Evolutionary conservation across 169 alveolate genomes (phyloP), one percentile per base, ranked within the genome.

Genomic region (Babesia divergens): DNA sequence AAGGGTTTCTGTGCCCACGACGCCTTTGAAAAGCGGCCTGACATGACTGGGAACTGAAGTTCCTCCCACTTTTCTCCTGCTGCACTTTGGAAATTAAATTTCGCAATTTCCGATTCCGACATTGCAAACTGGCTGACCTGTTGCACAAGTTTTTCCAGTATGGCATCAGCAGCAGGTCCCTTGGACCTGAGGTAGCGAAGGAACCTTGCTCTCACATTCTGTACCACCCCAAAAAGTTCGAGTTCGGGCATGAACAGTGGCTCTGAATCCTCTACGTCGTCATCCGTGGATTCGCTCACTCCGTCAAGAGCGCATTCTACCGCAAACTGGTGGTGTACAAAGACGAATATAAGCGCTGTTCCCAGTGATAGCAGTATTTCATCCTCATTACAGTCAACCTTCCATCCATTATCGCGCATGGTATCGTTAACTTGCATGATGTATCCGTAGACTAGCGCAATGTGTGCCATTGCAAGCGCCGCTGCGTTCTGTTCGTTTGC

Each of bases 241-340:
- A 68, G 22, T 22, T 77, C 86, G 18, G 86, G 86, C 83, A 77
- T 66, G 76, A 20, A 53, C 38, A 77, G 31, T 24, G 86, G 85
- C 34, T 75, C 85, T 2, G 64, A 79, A 13, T 47, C 53, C 18
- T 64, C 74, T 20, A 16, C 28, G 6, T 70, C 82, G 13, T 67
- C 79, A 14, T 75, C 85, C 40, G 7, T 47, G 16, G 37, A 18
- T 8, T 65, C 77, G 35, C 24, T 29, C 24, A 18, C 34, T 24
- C 80, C 38, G 40, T 49, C 52, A 1, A 44, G 65, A 22, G 60
- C n/a, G 35, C 29, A 37, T 40, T 75, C 85, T 20, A 75, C 85
- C 13, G 44, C 64, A 40, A 75, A 75, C 32, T 68, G 79, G 65
- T 75, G 85, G 65, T 75, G 85, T 35, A 75, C 85, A 31, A 65